Conservation (phyloP, 306 rosid genomes). For the Lathyrus aphaca region DNA sequence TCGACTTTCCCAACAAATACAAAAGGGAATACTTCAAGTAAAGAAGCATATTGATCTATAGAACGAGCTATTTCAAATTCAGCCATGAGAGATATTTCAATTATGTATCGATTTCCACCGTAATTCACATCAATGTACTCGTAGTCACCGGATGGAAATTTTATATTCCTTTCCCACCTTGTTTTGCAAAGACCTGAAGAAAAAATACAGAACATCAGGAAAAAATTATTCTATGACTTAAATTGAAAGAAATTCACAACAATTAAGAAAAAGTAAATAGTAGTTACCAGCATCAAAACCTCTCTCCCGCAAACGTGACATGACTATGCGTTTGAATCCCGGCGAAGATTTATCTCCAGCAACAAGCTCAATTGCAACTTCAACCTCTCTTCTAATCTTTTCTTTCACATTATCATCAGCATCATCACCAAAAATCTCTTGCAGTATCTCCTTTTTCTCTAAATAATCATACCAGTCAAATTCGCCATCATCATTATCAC, state of each 20-base stretch:
- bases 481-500: not conserved
- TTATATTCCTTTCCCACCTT: constrained; percentile 55
- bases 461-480: constrained; percentile 42
- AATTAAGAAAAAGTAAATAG: not conserved
- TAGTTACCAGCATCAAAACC: constrained; percentile 80
- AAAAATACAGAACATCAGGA: not conserved
- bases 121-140: constrained; percentile 71
- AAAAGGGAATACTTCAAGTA: constrained; percentile 59
- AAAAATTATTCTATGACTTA: not conserved
- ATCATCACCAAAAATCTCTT: constrained; percentile 35
- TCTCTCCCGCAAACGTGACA: constrained; percentile 62
- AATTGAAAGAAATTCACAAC: not conserved
- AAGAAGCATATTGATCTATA: constrained; percentile 50
- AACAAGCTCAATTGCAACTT: constrained; percentile 33
- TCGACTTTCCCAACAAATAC: constrained; percentile 69
- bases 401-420: constrained; percentile 35
- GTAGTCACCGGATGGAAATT: constrained; percentile 60
- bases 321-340: constrained; percentile 63
- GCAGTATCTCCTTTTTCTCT: constrained; percentile 46
- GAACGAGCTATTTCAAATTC: constrained; percentile 86
- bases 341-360: constrained; percentile 41
- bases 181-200: constrained; percentile 86
- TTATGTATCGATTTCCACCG: constrained; percentile 61
- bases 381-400: constrained; percentile 48
- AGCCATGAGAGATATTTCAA: constrained; percentile 54